Percentiles rank a stretch among this genome's conserved stretches.
phyloP scores from a whole-genome alignment of 2,329 filamentous ascomycete genomes.

The Westerdykella ornata region DNA sequence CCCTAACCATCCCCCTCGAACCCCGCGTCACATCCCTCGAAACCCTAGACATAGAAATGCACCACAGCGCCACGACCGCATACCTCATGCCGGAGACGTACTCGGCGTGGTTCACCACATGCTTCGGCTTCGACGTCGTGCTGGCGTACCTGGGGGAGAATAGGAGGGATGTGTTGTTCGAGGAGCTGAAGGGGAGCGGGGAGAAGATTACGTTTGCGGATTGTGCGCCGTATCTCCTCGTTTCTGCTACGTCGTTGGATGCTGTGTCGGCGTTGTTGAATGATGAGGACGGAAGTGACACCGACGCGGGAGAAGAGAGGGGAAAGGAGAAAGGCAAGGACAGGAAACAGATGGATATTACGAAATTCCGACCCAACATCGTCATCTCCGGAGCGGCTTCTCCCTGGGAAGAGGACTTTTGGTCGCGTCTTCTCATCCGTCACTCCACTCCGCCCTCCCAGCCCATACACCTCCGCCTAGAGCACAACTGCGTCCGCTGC shows the following conservation, averaged over 20 bases:
- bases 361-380: constrained; percentile 45
- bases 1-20: constrained; percentile 36
- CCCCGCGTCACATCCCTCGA: constrained; percentile 35
- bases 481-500: constrained; percentile 45
- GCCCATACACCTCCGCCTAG: constrained; percentile 31
- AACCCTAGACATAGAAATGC: constrained; percentile 39
- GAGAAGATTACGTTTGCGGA: constrained; percentile 61
- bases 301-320: constrained; percentile 26
- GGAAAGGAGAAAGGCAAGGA: constrained; percentile 20
- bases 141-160: constrained; percentile 42
- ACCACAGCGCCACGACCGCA: constrained; percentile 38
- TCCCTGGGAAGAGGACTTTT: constrained; percentile 44
- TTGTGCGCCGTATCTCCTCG: constrained; percentile 66
- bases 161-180: constrained; percentile 38
- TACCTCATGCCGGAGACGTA: constrained; percentile 40
- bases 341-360: constrained; percentile 39
- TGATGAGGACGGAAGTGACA: constrained; percentile 16
- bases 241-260: constrained; percentile 62
- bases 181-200: constrained; percentile 18
- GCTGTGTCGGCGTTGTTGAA: constrained; percentile 50
- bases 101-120: constrained; percentile 40
- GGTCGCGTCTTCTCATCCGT: constrained; percentile 35
- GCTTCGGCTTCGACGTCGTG: constrained; percentile 41
- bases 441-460: constrained; percentile 3
- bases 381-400: constrained; percentile 37